Percentiles rank a stretch among this genome's conserved stretches.
Conservation (phyloP, 2,329 filamentous ascomycete genomes). For the Xylaria sp. region DNA sequence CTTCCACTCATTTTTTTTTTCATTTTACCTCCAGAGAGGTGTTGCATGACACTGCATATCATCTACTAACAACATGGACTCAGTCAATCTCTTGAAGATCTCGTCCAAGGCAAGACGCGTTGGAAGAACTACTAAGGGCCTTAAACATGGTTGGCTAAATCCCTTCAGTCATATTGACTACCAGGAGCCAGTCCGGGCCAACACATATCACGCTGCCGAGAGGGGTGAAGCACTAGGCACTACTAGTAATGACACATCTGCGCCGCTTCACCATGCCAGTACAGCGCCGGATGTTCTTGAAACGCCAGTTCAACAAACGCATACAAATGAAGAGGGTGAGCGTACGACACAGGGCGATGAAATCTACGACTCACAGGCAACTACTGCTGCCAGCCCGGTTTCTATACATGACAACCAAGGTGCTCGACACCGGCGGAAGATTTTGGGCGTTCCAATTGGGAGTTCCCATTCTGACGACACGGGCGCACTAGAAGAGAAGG, state of each 20-base stretch:
- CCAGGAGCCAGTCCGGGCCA: slow-evolving; percentile 25
- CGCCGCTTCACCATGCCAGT: slow-evolving; percentile 25
- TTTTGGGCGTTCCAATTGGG: slow-evolving; percentile 3
- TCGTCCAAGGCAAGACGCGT: slow-evolving; percentile 25
- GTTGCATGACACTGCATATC: not conserved
- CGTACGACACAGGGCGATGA: slow-evolving; percentile 21
- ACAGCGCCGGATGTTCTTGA: slow-evolving; percentile 30
- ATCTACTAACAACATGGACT: slow-evolving; percentile 35
- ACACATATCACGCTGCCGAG: slow-evolving; percentile 30
- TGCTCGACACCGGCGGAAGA: slow-evolving; percentile 25
- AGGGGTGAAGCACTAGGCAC: slow-evolving; percentile 20
- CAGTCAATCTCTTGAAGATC: slow-evolving; percentile 37
- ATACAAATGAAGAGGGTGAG: slow-evolving; percentile 1
- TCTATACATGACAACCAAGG: slow-evolving; percentile 9
- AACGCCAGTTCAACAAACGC: slow-evolving; percentile 14
- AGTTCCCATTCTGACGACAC: slow-evolving; percentile 36
- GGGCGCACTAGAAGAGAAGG: slow-evolving; percentile 20
- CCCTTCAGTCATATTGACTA: slow-evolving; percentile 36
- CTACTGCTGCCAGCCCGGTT: slow-evolving; percentile 29
- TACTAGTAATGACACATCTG: not conserved
- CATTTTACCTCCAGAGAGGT: not conserved
- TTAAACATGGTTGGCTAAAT: slow-evolving; percentile 34
- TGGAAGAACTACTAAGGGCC: slow-evolving; percentile 24
- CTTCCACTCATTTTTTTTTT: not conserved
- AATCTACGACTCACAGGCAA: slow-evolving; percentile 27